Evolutionary conservation across 2,329 filamentous ascomycete species (phyloP), one percentile per base, ranked within the genome.

Genomic region (Phaeosphaeriaceae sp.): DNA sequence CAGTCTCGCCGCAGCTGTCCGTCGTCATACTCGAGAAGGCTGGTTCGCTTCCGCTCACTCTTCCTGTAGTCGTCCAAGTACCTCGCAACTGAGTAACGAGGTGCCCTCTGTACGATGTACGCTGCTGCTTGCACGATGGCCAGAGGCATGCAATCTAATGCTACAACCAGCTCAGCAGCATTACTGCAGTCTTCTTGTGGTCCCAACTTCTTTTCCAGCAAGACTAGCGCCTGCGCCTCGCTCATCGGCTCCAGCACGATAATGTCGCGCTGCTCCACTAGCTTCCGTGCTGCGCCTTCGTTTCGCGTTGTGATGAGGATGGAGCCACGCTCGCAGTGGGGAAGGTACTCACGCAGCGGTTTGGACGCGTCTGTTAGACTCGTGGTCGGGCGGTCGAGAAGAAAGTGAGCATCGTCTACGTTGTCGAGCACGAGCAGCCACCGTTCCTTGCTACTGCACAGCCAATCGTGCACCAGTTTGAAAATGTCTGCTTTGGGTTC

Each of bases 51-150:
- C 47, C 55, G 21, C n/a, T 79, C 72, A 63, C 71, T 78, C 46
- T 72, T 56, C 7, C 61, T 65, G 57, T 83, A 79, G 1, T 77
- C 59, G 1, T 68, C 56, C 1, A 84, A 60, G 56, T 85, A 85
- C 44, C 44, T 13, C 11, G 15, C n/a, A 13, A 66, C 56, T 1
- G 62, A 62, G 25, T 6, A 60, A n/a, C 45, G 56, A 1, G 58
- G 60, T 19, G 53, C 55, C 54, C 54, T 42, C 15, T 61, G 42
- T 1, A 17, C 27, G 45, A 78, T 78, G 50, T 74, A 76, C 15
- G 70, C 63, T 9, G 71, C 69, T 19, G 76, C 75, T 50, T 78
- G 73, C 1, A 66, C 50, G 2, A 78, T 66, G 1, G 76, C 75
- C n/a, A 78, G 72, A 5, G 76, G 76, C 52, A 76, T 72, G 47